A percentile compares a stretch with the other conserved stretches of the same genome.
These are phyloP conservation scores for Xylaria sp. DNA, from an alignment of 495 filamentous ascomycete genomes.

Conservation along the genomic window DNA sequence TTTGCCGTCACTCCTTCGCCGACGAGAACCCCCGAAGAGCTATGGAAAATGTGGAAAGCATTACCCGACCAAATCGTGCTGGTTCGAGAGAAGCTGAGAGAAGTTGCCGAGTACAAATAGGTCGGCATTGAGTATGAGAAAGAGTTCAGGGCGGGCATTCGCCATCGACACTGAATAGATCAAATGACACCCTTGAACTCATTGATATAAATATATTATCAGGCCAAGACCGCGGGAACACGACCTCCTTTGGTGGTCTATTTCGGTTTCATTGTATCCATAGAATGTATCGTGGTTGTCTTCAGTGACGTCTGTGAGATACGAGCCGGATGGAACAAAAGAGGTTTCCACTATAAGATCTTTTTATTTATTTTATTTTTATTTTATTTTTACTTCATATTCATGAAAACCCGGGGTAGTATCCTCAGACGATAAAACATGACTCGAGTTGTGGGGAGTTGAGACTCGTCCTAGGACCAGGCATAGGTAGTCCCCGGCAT, in stretches of 20 bases:
- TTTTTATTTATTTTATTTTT: too few species aligned
- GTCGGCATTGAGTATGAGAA: background rate
- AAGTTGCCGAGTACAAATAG: background rate
- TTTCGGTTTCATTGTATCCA: background rate
- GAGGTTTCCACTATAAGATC: too few species aligned
- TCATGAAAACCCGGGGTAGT: too few species aligned
- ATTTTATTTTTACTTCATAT: too few species aligned
- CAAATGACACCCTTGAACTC: background rate
- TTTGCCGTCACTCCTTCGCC: background rate
- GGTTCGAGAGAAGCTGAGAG: background rate
- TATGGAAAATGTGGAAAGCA: background rate
- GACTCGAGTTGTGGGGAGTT: too few species aligned
- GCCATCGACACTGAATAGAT: background rate
- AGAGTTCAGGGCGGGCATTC: too few species aligned
- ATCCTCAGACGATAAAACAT: too few species aligned
- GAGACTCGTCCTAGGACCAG: too few species aligned
- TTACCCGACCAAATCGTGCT: background rate
- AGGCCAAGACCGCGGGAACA: background rate
- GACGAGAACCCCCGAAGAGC: background rate
- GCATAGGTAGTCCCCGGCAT: too few species aligned
- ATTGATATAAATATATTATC: background rate
- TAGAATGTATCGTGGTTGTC: background rate
- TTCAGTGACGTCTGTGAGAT: background rate
- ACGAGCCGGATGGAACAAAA: too few species aligned
- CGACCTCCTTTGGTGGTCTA: background rate